phyloP scores from a whole-genome alignment of 2,329 filamentous ascomycete genomes.

The Aspergillus phoenicis region DNA sequence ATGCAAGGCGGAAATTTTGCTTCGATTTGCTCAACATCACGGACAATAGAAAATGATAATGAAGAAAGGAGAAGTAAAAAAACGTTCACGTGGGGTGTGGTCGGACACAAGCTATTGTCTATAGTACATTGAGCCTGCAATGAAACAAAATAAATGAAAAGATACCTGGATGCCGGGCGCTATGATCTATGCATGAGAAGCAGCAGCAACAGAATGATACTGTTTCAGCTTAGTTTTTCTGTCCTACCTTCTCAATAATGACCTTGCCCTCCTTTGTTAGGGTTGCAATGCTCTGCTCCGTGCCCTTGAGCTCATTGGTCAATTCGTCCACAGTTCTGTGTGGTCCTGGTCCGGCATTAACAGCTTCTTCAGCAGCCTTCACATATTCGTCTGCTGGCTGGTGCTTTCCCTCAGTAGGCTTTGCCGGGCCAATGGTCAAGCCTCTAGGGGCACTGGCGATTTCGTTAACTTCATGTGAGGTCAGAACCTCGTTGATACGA shows the following conservation, averaged over 20 bases:
- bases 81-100: constrained; percentile 14
- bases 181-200: constrained; percentile 14
- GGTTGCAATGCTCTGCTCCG: constrained; percentile 51
- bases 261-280: constrained; percentile 66
- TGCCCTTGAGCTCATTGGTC: constrained; percentile 34
- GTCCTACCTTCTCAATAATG: constrained; percentile 54
- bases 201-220: background rate
- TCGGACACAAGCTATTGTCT: constrained; percentile 18
- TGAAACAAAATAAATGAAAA: constrained; percentile 12
- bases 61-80: background rate
- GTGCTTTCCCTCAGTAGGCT: constrained; percentile 20
- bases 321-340: constrained; percentile 33
- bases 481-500: constrained; percentile 75
- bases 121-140: constrained; percentile 29
- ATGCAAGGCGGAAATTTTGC: background rate
- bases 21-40: background rate
- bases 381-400: constrained; percentile 19
- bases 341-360: constrained; percentile 29
- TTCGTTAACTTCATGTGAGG: constrained; percentile 79
- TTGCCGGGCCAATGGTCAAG: constrained; percentile 62
- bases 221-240: constrained; percentile 21
- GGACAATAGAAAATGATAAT: background rate
- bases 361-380: constrained; percentile 26
- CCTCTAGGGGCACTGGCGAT: constrained; percentile 82
- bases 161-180: constrained; percentile 18